Evolutionary conservation across 208 protist genomes (phyloP).

Genomic region (Wallacemonas sp.): DNA sequence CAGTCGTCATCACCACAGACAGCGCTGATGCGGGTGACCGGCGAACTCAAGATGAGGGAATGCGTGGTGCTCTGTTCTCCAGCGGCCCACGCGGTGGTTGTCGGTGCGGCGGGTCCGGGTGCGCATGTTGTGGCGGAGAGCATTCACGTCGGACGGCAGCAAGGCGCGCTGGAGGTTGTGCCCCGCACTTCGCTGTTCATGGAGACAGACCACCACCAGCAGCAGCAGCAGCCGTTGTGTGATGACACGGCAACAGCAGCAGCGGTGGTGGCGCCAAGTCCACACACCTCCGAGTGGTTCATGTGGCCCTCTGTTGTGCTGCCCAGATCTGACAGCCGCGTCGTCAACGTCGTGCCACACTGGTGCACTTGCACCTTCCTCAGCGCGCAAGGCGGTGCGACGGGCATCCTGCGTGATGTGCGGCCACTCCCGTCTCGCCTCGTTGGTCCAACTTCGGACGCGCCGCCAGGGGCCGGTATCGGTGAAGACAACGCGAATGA

Average conservation of each 20-base stretch:
- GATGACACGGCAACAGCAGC: neutral
- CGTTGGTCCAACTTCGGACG: too few species aligned
- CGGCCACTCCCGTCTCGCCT: neutral
- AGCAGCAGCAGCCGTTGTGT: neutral
- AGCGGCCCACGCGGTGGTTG: neutral
- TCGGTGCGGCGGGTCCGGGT: neutral
- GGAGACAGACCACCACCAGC: neutral
- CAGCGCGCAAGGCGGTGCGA: neutral
- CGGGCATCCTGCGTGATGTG: neutral
- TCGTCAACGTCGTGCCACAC: neutral
- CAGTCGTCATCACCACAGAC: too few species aligned
- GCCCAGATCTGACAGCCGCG: neutral
- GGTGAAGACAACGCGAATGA: too few species aligned
- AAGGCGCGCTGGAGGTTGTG: neutral
- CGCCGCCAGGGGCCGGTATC: too few species aligned
- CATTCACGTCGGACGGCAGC: slow-evolving; percentile 2
- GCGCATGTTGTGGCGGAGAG: neutral
- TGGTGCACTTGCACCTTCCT: neutral
- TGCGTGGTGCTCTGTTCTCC: neutral
- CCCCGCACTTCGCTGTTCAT: neutral
- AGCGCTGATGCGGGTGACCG: too few species aligned
- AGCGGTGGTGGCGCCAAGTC: neutral
- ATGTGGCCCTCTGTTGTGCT: neutral
- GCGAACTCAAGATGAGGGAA: neutral
- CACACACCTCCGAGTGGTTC: neutral